These are phyloP conservation scores for Xylariaceae sp. DNA, from an alignment of 2,329 filamentous ascomycete genomes.

Conservation along the genomic window DNA sequence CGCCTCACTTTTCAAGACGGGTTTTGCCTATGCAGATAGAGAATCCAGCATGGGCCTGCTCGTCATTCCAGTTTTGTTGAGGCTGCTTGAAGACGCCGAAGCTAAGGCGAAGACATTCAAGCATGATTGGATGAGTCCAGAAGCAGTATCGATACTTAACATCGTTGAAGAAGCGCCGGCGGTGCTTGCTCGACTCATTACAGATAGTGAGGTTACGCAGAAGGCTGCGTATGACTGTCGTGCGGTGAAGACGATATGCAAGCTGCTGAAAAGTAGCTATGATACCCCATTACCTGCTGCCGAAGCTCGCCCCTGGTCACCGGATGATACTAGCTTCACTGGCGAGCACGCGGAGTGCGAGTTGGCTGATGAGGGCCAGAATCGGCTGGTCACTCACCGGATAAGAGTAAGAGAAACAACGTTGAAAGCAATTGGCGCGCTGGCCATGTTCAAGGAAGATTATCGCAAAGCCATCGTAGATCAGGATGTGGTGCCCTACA, in stretches of 20 bases:
- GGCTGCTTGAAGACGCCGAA: constrained; percentile 54
- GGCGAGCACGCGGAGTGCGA: constrained; percentile 35
- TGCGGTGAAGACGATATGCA: constrained; percentile 43
- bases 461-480: constrained; percentile 79
- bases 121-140: constrained; percentile 14
- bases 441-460: constrained; percentile 75
- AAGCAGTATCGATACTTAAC: constrained; percentile 40
- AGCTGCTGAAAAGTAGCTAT: constrained; percentile 48
- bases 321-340: constrained; percentile 22
- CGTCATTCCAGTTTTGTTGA: constrained; percentile 64
- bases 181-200: constrained; percentile 71
- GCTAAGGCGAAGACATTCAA: constrained; percentile 36
- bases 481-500: constrained; percentile 71
- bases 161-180: constrained; percentile 68
- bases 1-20: constrained; percentile 63
- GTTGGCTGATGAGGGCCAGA: constrained; percentile 57
- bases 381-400: constrained; percentile 58
- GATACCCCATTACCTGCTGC: constrained; percentile 36
- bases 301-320: constrained; percentile 36
- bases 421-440: constrained; percentile 72
- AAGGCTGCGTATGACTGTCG: constrained; percentile 69
- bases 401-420: constrained; percentile 71
- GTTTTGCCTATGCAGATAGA: constrained; percentile 58
- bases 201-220: constrained; percentile 73
- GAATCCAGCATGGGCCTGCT: constrained; percentile 61